Percentiles rank a stretch among this genome's conserved stretches.
Evolutionary conservation across 176 grass and related monocot species (phyloP).

Genomic region (Alopecurus myosuroides): DNA sequence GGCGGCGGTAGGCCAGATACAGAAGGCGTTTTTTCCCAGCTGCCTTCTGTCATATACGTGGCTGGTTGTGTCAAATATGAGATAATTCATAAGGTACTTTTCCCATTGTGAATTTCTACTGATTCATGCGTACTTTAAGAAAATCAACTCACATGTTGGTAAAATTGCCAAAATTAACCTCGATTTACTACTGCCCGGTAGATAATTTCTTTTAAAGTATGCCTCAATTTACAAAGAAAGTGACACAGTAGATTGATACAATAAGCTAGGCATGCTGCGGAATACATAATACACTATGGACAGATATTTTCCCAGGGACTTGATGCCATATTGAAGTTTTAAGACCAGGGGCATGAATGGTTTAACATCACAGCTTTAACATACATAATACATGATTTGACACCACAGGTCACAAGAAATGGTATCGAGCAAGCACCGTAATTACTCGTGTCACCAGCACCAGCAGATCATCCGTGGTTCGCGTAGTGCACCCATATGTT

Average conservation of each 20-base stretch:
- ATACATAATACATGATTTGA: neutral
- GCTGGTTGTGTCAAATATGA: neutral
- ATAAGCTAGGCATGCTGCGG: neutral
- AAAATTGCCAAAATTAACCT: neutral
- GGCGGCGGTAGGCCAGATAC: neutral
- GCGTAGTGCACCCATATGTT: slow-evolving; percentile 33
- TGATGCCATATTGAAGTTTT: neutral
- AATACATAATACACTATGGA: neutral
- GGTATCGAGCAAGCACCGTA: neutral
- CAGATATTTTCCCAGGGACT: neutral
- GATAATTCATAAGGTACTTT: neutral
- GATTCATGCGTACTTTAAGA: neutral
- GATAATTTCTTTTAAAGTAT: neutral
- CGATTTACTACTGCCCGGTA: neutral
- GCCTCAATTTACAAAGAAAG: neutral
- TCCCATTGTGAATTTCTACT: neutral
- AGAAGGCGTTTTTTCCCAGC: no score
- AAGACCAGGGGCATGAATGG: no score
- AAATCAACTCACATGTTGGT: neutral
- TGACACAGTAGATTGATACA: neutral
- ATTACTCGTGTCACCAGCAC: neutral
- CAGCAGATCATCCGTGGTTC: neutral
- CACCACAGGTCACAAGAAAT: neutral
- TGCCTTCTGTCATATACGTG: neutral
- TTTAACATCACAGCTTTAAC: neutral